These are phyloP conservation scores for Trypanosoma congolense DNA, from an alignment of 208 protist species.

Conservation along the genomic window DNA sequence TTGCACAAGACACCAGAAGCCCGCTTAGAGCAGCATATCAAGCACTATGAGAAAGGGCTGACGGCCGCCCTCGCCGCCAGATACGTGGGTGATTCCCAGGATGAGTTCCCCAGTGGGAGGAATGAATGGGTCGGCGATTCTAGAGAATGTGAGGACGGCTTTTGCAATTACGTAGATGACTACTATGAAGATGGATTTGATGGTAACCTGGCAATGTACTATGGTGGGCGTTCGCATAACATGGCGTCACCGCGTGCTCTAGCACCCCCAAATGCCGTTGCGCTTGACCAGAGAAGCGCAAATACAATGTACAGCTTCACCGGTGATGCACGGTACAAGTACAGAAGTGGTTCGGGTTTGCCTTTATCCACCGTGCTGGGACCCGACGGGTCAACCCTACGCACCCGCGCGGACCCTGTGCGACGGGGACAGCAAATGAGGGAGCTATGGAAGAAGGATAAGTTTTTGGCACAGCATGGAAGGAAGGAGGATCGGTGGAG, in stretches of 20 bases:
- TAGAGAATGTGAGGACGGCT: slow-evolving; percentile 1
- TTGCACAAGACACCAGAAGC: slow-evolving; percentile 37
- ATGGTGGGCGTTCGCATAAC: slow-evolving; percentile 8
- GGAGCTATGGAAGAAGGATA: slow-evolving; percentile 56
- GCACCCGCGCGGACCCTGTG: slow-evolving; percentile 54
- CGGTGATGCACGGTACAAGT: slow-evolving; percentile 70
- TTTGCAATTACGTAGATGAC: slow-evolving; percentile 13
- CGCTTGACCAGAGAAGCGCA: slow-evolving; percentile 38
- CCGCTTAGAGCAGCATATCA: slow-evolving; percentile 57
- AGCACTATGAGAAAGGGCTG: slow-evolving; percentile 46
- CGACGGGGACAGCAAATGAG: slow-evolving; percentile 72
- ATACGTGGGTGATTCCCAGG: slow-evolving; percentile 1
- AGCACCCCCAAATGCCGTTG: slow-evolving; percentile 9
- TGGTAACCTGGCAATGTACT: slow-evolving; percentile 2
- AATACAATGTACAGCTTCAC: slow-evolving; percentile 78
- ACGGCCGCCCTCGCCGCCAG: slow-evolving; percentile 21
- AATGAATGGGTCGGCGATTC: not conserved
- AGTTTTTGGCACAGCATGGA: slow-evolving; percentile 49
- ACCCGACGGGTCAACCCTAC: slow-evolving; percentile 55
- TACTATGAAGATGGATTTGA: slow-evolving; percentile 7
- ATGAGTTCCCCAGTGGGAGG: slow-evolving; percentile 2
- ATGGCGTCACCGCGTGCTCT: slow-evolving; percentile 12
- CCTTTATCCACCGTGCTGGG: slow-evolving; percentile 42
- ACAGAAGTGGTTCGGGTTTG: slow-evolving; percentile 28
- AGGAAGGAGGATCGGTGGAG: slow-evolving; percentile 32